phyloP scores from a whole-genome alignment of 805 yeast genomes.

The Cyberlindnera amylophila region DNA sequence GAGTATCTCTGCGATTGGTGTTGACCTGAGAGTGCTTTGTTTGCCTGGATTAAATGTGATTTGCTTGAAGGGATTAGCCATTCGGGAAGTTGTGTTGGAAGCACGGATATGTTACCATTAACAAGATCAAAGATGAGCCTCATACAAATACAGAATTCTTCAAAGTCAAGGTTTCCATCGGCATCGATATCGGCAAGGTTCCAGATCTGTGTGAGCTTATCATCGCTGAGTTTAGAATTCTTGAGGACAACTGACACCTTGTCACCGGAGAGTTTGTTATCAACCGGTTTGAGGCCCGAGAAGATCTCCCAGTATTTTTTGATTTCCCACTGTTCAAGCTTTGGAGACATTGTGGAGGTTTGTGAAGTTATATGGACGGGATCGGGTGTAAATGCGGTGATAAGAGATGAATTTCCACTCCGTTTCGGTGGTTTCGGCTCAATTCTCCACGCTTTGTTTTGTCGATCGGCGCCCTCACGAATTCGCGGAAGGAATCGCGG shows the following conservation, averaged over 20 bases:
- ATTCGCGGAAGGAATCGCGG: background rate
- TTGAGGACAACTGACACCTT: slow-evolving; percentile 82
- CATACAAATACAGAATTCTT: slow-evolving; percentile 98
- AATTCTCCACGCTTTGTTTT: too few species aligned
- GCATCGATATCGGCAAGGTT: slow-evolving; percentile 87
- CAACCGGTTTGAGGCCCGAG: slow-evolving; percentile 78
- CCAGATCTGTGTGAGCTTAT: slow-evolving; percentile 84
- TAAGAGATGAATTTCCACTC: background rate
- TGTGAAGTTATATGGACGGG: background rate
- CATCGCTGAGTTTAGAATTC: slow-evolving; percentile 78
- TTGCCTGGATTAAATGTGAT: slow-evolving; percentile 80
- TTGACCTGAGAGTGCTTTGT: slow-evolving; percentile 45
- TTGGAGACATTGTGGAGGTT: slow-evolving; percentile 41
- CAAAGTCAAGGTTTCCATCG: slow-evolving; percentile 91
- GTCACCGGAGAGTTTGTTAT: slow-evolving; percentile 78
- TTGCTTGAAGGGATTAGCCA: slow-evolving; percentile 94
- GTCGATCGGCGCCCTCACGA: too few species aligned
- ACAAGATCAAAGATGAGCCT: slow-evolving; percentile 87
- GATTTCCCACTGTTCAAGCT: slow-evolving; percentile 91
- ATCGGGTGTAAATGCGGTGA: background rate
- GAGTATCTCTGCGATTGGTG: slow-evolving; percentile 33
- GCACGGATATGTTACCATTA: slow-evolving; percentile 56
- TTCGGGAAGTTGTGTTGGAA: slow-evolving; percentile 76
- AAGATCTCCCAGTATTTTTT: slow-evolving; percentile 98
- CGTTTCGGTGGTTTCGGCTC: too few species aligned